phyloP scores from a whole-genome alignment of 1,284 basidiomycete genomes.

The Thelephora terrestris region DNA sequence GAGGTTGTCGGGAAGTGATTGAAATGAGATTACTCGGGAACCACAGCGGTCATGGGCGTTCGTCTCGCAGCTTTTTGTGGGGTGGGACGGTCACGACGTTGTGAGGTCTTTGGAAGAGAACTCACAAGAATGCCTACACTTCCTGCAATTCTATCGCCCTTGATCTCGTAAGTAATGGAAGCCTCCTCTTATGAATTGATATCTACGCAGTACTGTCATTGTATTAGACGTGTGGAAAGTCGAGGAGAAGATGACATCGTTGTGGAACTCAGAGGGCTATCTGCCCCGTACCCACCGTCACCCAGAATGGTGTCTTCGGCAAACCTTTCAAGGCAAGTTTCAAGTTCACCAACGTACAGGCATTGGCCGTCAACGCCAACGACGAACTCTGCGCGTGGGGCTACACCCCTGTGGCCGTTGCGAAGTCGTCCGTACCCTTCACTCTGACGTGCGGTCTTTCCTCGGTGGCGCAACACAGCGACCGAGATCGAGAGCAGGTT shows the following conservation, averaged over 20 bases:
- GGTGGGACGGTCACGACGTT: too few species aligned
- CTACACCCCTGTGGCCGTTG: constrained; percentile 93
- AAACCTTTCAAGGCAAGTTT: constrained; percentile 60
- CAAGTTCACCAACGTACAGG: constrained; percentile 85
- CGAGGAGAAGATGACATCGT: constrained; percentile 1
- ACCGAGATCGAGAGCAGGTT: constrained; percentile 96
- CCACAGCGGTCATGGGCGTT: too few species aligned
- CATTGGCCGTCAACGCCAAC: constrained; percentile 81
- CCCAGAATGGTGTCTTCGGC: constrained; percentile 54
- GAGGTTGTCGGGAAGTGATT: too few species aligned
- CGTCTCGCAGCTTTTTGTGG: too few species aligned
- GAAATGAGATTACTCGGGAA: too few species aligned
- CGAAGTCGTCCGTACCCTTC: constrained; percentile 72
- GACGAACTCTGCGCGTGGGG: constrained; percentile 86
- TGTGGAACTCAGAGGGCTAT: constrained; percentile 30
- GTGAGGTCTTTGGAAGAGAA: too few species aligned
- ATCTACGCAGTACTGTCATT: constrained; percentile 79
- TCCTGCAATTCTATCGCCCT: too few species aligned
- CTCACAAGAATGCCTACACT: too few species aligned
- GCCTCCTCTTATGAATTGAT: constrained; percentile 81
- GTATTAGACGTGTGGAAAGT: constrained; percentile 2
- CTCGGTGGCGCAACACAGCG: constrained; percentile 33
- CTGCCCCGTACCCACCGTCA: constrained; percentile 23
- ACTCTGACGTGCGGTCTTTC: constrained; percentile 3
- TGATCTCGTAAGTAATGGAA: constrained; percentile 93